Base-by-base conservation (phyloP, 495 filamentous ascomycete genomes). In the Lindgomyces ingoldianus region DNA sequence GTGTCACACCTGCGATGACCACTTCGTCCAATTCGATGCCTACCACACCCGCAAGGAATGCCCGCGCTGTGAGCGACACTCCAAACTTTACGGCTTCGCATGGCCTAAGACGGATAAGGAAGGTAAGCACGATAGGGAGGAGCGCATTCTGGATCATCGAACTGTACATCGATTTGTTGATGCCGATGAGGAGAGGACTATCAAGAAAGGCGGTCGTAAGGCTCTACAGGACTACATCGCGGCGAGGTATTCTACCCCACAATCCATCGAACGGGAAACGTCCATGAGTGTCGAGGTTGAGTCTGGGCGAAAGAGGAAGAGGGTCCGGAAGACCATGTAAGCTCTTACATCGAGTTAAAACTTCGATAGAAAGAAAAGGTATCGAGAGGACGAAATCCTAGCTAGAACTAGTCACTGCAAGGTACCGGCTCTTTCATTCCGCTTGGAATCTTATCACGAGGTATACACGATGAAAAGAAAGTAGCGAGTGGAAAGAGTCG, bases 51-150 rank as follows among this genome's bases (percentile, higher is more conserved):
- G 89, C 16, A 83, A 85, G 22, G 87, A 89, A 26, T 99, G 94
- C 72, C 91, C 89, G 10, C 85, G 95, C 18, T 99, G 94, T 75
- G 95, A 98, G 78, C 83, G 95, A 0, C 94, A 99, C 69, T 93
- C 89, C 25, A 98, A 95, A 75, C 79, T 99, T 1, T 99, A 97
- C 73, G 95, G 95, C 0, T 96, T 89, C 70, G 82, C 85, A 53
- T 99, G 95, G 95, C 94, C 94, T 18, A 95, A 98, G 76, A 98
- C 95, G 1, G 89, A 96, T 36, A 86, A 80, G 21, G 82, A 86
- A 60, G 89, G 89, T 0, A 83, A 83, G 18, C 62, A 78, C 11
- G 94, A 98, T 70, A 84, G 82, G 22, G 91, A 96, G 70, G 87
- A 78, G 73, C 64, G 76, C 10, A 64, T 78, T 9, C 60, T 72